Evolutionary conservation across 176 grass and related monocot genomes (phyloP).

Genomic region (Triticum urartu): DNA sequence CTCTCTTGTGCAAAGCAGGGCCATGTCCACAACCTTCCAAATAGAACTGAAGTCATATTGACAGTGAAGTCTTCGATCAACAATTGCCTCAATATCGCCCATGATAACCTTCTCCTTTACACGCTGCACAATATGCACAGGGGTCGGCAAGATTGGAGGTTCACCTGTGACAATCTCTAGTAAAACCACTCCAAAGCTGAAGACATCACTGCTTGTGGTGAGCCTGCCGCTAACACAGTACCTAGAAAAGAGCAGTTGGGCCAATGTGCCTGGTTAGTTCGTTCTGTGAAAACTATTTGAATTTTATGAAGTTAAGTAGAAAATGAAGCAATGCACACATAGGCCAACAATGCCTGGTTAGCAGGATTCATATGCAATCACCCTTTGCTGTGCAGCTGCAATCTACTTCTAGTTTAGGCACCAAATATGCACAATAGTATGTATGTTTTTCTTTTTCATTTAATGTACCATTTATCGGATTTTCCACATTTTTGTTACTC

Average conservation of each 20-base stretch:
- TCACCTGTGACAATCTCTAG: slow-evolving; percentile 20
- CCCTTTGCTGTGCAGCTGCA: neutral
- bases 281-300: neutral
- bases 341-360: neutral
- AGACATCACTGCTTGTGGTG: slow-evolving; percentile 35
- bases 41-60: slow-evolving; percentile 7
- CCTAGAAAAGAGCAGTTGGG: neutral
- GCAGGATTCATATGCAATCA: neutral
- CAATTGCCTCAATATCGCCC: neutral
- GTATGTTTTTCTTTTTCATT: neutral
- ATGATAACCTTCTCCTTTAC: slow-evolving; percentile 10
- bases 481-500: neutral
- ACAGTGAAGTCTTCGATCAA: neutral
- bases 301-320: neutral
- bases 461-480: neutral
- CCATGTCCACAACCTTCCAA: slow-evolving; percentile 30
- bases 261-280: neutral
- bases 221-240: slow-evolving; percentile 14
- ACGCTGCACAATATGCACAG: neutral
- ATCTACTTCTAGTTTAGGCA: neutral
- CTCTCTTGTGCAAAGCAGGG: neutral
- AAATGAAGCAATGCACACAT: neutral
- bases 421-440: neutral
- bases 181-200: slow-evolving; percentile 38
- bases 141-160: neutral